Evolutionary conservation across 2,329 filamentous ascomycete genomes (phyloP).

Genomic region (Colletotrichum sp.): DNA sequence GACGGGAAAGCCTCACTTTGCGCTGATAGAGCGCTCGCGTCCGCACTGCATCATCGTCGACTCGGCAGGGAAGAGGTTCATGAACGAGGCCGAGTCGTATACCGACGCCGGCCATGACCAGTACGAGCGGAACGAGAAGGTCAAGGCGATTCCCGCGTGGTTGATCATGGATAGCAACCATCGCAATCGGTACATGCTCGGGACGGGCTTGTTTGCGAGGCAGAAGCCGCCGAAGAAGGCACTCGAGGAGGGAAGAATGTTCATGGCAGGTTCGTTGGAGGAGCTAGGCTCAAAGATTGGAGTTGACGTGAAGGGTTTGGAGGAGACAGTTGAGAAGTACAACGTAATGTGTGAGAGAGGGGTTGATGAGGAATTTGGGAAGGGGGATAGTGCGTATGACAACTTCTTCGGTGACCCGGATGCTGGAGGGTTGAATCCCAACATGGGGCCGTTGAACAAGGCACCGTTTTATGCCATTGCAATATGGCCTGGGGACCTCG

Average conservation of each 20-base stretch:
- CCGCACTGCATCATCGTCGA: constrained; percentile 41
- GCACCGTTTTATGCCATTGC: constrained; percentile 33
- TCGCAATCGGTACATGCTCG: constrained; percentile 32
- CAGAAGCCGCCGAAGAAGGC: constrained; percentile 15
- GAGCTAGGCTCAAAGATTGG: constrained; percentile 30
- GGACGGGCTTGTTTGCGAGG: neutral
- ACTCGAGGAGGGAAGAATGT: constrained; percentile 26
- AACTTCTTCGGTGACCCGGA: constrained; percentile 33
- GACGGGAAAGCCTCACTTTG: constrained; percentile 23
- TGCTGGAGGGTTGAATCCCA: neutral
- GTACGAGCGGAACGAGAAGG: constrained; percentile 23
- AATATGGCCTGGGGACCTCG: constrained; percentile 39
- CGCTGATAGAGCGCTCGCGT: constrained; percentile 30
- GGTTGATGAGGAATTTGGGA: constrained; percentile 35
- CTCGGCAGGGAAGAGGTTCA: constrained; percentile 32
- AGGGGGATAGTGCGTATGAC: constrained; percentile 36
- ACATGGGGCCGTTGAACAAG: constrained; percentile 24
- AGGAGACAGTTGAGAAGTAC: constrained; percentile 29
- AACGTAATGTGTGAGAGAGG: constrained; percentile 32
- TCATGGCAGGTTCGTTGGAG: constrained; percentile 26
- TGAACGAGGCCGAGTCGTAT: constrained; percentile 38
- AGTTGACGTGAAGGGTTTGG: constrained; percentile 24
- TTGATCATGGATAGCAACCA: constrained; percentile 35
- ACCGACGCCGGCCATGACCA: constrained; percentile 28
- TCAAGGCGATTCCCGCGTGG: constrained; percentile 32